Percentiles rank a stretch among this genome's conserved stretches.
phyloP scores from a whole-genome alignment of 257 asterid genomes.

The Solanum ahanhuiri region DNA sequence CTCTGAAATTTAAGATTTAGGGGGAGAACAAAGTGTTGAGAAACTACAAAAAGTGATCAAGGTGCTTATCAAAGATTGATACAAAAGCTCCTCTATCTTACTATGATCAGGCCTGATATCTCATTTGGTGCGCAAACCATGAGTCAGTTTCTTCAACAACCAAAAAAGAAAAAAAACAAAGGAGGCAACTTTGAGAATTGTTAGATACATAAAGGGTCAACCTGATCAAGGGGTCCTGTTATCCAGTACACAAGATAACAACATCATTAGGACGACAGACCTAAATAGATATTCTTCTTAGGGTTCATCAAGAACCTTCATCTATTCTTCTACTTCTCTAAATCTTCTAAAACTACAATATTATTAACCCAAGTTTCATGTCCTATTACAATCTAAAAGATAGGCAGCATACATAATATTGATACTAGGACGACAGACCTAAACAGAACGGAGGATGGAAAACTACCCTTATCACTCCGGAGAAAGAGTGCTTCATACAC shows the following conservation, averaged over 20 bases:
- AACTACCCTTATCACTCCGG: slow-evolving; percentile 21
- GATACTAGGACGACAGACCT: slow-evolving; percentile 19
- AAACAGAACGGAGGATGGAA: slow-evolving; percentile 20
- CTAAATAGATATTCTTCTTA: no score
- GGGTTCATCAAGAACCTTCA: no score
- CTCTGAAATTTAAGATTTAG: no score
- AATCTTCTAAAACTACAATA: no score
- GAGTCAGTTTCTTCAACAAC: background rate
- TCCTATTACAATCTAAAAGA: slow-evolving; percentile 1
- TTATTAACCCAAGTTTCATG: background rate
- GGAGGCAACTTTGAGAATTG: background rate
- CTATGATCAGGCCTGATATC: background rate
- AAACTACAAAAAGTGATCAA: background rate
- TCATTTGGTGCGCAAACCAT: background rate
- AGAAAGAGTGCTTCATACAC: slow-evolving; percentile 29
- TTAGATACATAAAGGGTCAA: background rate
- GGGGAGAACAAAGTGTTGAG: background rate
- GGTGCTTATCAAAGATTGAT: background rate
- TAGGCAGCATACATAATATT: slow-evolving; percentile 8
- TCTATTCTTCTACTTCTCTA: no score
- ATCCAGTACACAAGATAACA: background rate
- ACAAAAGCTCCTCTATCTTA: background rate
- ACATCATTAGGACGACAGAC: no score
- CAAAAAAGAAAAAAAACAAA: background rate
- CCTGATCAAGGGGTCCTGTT: background rate